phyloP scores from a whole-genome alignment of 306 rosid genomes.

The cucumber (Cucumis sativus) region Cucumber_9930_V3 NC_026659.2:30508001-30508500 shows the following conservation, averaged over 20 bases:
- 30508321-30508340: not conserved
- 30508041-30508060: constrained; percentile 22
- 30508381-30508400: constrained; percentile 37
- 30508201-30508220: constrained; percentile 10
- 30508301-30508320: constrained; percentile 10
- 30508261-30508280: constrained; percentile 14
- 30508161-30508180: not conserved
- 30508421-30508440: constrained; percentile 35
- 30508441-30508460: constrained; percentile 35
- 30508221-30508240: not conserved
- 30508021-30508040: constrained; percentile 19
- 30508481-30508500: constrained; percentile 10
- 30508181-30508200: constrained; percentile 14
- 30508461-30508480: constrained; percentile 23
- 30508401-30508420: constrained; percentile 27
- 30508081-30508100: not conserved
- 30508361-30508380: constrained; percentile 49
- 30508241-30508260: constrained; percentile 1
- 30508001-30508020: constrained; percentile 23
- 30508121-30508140: constrained; percentile 18
- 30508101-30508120: not conserved
- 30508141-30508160: constrained; percentile 18
- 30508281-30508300: constrained; percentile 32
- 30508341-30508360: constrained; percentile 9
- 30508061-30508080: not conserved